These are phyloP conservation scores for Linnemannia zychae DNA, from an alignment of 192 early-diverging fungal genomes.

Conservation along the genomic window DNA sequence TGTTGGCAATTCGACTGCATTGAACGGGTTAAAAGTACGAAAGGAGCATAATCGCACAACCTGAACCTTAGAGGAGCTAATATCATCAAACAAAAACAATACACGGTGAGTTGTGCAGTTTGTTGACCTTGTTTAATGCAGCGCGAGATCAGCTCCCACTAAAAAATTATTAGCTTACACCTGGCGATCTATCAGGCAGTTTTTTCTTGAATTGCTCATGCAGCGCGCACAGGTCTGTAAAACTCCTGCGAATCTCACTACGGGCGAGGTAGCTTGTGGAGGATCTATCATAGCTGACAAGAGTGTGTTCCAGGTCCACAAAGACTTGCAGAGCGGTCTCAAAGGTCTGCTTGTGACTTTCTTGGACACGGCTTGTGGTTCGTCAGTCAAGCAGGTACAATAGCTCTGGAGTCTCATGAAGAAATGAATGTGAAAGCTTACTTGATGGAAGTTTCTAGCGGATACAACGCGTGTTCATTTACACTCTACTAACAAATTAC, in stretches of 20 bases:
- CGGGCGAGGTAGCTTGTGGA: not conserved
- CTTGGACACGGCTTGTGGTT: not conserved
- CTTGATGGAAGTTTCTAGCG: not conserved
- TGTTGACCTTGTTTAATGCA: not conserved
- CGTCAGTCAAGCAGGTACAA: not conserved
- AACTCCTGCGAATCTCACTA: not conserved
- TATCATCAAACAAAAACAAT: not conserved
- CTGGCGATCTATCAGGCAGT: not conserved
- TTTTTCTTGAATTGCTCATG: slow-evolving; percentile 6
- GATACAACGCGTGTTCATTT: no score
- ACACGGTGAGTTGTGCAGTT: not conserved
- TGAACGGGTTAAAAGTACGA: not conserved
- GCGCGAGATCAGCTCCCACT: not conserved
- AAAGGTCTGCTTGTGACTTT: not conserved
- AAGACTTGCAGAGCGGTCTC: not conserved
- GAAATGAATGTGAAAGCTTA: not conserved
- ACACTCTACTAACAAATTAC: no score
- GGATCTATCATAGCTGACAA: not conserved
- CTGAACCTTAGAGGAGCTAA: not conserved
- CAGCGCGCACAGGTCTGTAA: not conserved
- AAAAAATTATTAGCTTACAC: not conserved
- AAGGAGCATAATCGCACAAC: not conserved
- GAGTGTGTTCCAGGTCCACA: not conserved
- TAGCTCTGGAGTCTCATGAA: not conserved
- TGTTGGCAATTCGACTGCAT: slow-evolving; percentile 5